phyloP scores from a whole-genome alignment of 2,329 filamentous ascomycete genomes.

The Epichloe coenophiala region DNA sequence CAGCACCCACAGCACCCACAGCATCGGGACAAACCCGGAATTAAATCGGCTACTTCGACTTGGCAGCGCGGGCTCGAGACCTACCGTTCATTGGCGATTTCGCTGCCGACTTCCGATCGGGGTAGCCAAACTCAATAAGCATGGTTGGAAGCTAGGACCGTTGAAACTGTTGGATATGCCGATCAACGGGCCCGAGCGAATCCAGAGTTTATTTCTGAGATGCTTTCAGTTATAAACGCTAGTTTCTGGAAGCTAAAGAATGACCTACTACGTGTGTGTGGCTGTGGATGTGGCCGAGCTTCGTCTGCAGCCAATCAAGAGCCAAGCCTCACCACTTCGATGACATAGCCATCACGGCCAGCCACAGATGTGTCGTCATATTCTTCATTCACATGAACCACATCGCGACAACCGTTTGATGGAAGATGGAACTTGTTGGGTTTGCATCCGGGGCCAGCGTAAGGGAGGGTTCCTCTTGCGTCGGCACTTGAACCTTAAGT shows the following conservation, averaged over 20 bases:
- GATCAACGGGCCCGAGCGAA: no score
- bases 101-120: background rate
- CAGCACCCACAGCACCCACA: no score
- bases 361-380: conserved; percentile 3
- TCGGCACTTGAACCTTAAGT: background rate
- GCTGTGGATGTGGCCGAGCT: background rate
- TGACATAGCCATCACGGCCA: background rate
- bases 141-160: background rate
- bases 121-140: background rate
- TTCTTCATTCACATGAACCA: background rate
- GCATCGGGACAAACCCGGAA: no score
- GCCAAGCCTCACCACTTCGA: background rate
- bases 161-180: background rate
- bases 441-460: background rate
- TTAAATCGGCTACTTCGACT: no score
- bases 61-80: background rate
- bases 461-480: background rate
- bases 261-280: background rate
- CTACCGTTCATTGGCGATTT: background rate
- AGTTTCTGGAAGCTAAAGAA: no score
- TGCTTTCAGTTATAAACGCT: no score
- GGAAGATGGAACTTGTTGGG: background rate
- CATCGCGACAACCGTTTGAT: background rate
- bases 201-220: no score
- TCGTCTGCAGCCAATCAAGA: background rate